Base-by-base conservation (phyloP, 805 yeast genomes). In the Teunomyces barrocoloradensis region DNA sequence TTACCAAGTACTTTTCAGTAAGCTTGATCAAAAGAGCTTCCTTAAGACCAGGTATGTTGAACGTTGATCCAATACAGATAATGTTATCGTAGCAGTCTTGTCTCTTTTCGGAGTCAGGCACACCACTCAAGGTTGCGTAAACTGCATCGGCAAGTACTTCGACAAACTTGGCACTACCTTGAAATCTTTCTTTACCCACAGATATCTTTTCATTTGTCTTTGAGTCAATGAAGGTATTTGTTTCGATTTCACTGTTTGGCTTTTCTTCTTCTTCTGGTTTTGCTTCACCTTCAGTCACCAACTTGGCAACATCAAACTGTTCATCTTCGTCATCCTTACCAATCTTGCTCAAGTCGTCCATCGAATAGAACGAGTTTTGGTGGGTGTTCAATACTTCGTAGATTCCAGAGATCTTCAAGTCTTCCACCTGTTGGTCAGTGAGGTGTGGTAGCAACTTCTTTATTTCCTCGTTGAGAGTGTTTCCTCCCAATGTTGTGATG, bases 161-260 rank as follows among this genome's bases (percentile, higher is more conserved):
- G 29, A 92, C 75, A 45, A 92, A 74, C 18, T 68, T 73, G 40
- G 78, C 81, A 32, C 86, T 72, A 1, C 97, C 98, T 61, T 80
- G 84, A 66, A 92, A 92, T 57, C 98, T 76, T 69, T 90, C 96
- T 50, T 84, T 87, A 2, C 98, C 98, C n/a, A 92, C 81, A 6
- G 71, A 71, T n/a, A 87, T 61, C 46, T 69, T 69, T 42, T 77
- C 70, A 3, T 88, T 86, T 3, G 70, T 57, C n/a, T 58, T 58
- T 7, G 76, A 65, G 65, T 87, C 96, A 27, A 72, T 61, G 60
- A 91, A 92, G 5, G 74, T 63, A 64, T 90, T 91, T n/a, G 70
- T 76, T 56, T 87, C 92, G 49, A 84, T 64, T 59, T 89, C 92
- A 33, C 79, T 73, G 66, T 92, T 91, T 29, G 78, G 73, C 59